phyloP scores from a whole-genome alignment of 441 rosid species.

The Hura crepitans region DNA sequence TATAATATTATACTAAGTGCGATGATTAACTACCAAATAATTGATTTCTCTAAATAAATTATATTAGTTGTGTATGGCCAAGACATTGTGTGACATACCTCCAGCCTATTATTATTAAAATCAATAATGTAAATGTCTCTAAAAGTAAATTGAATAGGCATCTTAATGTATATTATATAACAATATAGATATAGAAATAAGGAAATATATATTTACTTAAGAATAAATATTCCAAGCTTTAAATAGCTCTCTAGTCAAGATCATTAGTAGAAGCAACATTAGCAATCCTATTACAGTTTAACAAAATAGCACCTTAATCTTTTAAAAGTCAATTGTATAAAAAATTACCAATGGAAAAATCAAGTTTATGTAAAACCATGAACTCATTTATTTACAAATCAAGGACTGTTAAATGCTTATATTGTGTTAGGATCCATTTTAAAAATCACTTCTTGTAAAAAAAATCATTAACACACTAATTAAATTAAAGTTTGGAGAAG shows the following conservation, averaged over 20 bases:
- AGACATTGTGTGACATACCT: conserved; percentile 21
- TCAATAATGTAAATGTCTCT: background rate
- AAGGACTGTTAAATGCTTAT: conserved; percentile 39
- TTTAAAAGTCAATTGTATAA: conserved; percentile 13
- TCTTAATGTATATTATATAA: background rate
- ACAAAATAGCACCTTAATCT: conserved; percentile 84
- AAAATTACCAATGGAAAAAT: background rate
- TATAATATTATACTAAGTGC: conserved; percentile 10
- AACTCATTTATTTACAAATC: background rate
- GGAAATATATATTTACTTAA: conserved; percentile 38
- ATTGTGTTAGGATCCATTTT: conserved; percentile 73
- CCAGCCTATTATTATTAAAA: conserved; percentile 2
- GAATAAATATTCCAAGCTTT: conserved; percentile 73
- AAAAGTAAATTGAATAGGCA: background rate
- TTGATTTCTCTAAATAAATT: conserved; percentile 21
- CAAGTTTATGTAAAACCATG: conserved; percentile 1
- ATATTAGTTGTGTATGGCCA: conserved; percentile 13
- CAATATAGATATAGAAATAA: background rate
- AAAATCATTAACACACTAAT: conserved; percentile 67
- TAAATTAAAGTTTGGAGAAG: conserved; percentile 70
- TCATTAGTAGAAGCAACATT: conserved; percentile 69
- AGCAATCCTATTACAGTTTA: conserved; percentile 78
- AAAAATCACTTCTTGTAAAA: conserved; percentile 84
- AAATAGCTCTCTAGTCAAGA: conserved; percentile 75
- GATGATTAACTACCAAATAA: conserved; percentile 20